Base-by-base conservation (phyloP, 1,284 basidiomycete genomes). In the Microbotryomycetes sp. region DNA sequence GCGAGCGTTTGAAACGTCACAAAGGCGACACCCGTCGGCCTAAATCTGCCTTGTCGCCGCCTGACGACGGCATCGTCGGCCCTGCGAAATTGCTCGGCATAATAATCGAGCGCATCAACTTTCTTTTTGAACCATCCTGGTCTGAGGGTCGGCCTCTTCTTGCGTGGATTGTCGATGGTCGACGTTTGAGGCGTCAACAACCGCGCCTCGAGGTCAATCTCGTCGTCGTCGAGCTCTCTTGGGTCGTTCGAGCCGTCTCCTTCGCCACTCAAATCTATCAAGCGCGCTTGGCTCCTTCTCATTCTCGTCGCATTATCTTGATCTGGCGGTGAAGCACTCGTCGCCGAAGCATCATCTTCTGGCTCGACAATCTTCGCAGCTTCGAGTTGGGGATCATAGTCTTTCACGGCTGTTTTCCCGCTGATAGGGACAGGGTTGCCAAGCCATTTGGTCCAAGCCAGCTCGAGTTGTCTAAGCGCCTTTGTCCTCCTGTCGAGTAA, bases 1-100 rank as follows among this genome's bases (percentile, higher is more conserved):
- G 89, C 88, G 81, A 93, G 91, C 72, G 89, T 88, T 75, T 94
- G 89, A 70, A 98, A 97, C 0, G 94, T 97, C n/a, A 97, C 89
- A 73, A 97, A 98, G 0, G 91, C 94, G 7, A 85, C 83, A 60
- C 87, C 84, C 0, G 88, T 88, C 1, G 89, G 81, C 65, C 82
- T 85, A 26, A 90, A 93, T 70, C 83, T 86, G 6, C 85, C 85
- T 13, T 76, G 76, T 55, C 81, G 77, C 54, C 88, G 77, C 70
- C 82, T 81, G 71, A 81, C 82, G 73, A 78, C 88, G 13, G 82
- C 78, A 46, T 90, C 88, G 73, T 96, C 90, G 2, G 86, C 85
- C 52, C 84, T 82, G 59, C 80, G 80, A 76, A 91, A 96, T 68
- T 81, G 79, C 41, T 81, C 78, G 67, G 93, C 89, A 66, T 91